phyloP scores from a whole-genome alignment of 1,284 basidiomycete species.

The Ustilago trichophora region DNA sequence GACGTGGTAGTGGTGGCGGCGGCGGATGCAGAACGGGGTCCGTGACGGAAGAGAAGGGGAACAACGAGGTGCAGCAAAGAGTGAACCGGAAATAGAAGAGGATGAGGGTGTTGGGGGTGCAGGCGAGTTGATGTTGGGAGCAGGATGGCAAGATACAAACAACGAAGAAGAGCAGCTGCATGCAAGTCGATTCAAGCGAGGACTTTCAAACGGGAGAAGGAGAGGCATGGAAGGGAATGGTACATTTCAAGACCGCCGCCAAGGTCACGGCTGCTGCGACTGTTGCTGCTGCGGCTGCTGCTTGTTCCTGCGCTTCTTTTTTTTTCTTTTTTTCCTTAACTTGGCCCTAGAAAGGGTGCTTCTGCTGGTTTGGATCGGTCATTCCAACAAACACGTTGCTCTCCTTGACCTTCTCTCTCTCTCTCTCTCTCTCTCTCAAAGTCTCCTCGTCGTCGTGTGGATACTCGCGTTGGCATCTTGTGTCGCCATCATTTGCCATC shows the following conservation, averaged over 20 bases:
- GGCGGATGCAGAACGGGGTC: not conserved
- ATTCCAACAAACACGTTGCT: not conserved
- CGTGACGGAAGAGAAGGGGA: not conserved
- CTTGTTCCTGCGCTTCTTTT: too few relatives aligned
- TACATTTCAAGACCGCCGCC: too few relatives aligned
- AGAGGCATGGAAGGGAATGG: not conserved
- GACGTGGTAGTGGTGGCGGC: conserved; percentile 1
- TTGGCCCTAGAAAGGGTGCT: not conserved
- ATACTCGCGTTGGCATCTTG: too few relatives aligned
- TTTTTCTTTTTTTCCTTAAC: too few relatives aligned
- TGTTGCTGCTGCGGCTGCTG: too few relatives aligned
- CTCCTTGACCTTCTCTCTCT: too few relatives aligned
- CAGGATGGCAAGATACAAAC: conserved; percentile 10
- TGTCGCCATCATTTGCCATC: too few relatives aligned
- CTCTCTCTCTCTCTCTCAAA: too few relatives aligned
- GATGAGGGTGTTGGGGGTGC: not conserved
- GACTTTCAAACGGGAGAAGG: not conserved
- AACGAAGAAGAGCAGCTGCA: conserved; percentile 3
- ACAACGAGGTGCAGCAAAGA: conserved; percentile 3
- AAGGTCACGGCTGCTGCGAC: not conserved
- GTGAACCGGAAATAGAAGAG: not conserved
- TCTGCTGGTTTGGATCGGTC: not conserved
- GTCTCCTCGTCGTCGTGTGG: too few relatives aligned
- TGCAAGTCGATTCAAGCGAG: conserved; percentile 1
- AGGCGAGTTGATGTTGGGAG: conserved; percentile 3